Conservation (phyloP, 2,329 filamentous ascomycete genomes). For the Neopestalotiopsis sp. region DNA sequence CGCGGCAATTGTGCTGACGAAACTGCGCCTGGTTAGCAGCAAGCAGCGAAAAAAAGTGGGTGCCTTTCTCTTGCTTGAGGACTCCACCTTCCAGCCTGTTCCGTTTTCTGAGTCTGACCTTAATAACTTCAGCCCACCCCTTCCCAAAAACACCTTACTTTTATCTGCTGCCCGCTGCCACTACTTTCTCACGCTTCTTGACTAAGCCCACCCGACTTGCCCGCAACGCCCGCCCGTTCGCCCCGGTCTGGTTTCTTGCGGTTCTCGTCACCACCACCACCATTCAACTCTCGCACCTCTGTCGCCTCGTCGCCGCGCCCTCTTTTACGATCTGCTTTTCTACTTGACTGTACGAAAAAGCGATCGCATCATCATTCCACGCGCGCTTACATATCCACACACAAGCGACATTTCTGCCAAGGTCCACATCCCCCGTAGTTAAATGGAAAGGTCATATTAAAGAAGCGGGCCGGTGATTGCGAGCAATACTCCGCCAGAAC, state of each 20-base stretch:
- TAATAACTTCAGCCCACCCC: not conserved
- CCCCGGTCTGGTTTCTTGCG: not conserved
- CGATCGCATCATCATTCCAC: not conserved
- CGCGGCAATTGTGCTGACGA: not conserved
- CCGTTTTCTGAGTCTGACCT: not conserved
- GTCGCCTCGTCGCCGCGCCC: not conserved
- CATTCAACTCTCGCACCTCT: not conserved
- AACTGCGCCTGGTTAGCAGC: not conserved
- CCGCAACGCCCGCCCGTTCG: not conserved
- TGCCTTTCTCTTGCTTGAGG: not conserved
- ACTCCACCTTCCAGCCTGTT: not conserved
- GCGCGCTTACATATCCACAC: not conserved
- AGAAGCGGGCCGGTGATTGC: constrained; percentile 13
- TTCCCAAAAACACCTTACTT: not conserved
- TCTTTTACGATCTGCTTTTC: constrained; percentile 8
- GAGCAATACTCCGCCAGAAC: constrained; percentile 15
- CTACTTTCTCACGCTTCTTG: not conserved
- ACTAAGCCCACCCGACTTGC: not conserved
- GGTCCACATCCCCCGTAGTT: not conserved
- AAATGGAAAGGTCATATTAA: constrained; percentile 12
- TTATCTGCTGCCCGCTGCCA: not conserved
- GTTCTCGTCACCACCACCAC: not conserved
- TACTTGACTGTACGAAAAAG: constrained; percentile 11
- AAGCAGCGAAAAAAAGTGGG: not conserved
- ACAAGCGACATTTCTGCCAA: not conserved